Percentiles rank a stretch among this genome's conserved stretches.
phyloP scores from a whole-genome alignment of 441 rosid genomes.

The Corymbia calophylla region DNA sequence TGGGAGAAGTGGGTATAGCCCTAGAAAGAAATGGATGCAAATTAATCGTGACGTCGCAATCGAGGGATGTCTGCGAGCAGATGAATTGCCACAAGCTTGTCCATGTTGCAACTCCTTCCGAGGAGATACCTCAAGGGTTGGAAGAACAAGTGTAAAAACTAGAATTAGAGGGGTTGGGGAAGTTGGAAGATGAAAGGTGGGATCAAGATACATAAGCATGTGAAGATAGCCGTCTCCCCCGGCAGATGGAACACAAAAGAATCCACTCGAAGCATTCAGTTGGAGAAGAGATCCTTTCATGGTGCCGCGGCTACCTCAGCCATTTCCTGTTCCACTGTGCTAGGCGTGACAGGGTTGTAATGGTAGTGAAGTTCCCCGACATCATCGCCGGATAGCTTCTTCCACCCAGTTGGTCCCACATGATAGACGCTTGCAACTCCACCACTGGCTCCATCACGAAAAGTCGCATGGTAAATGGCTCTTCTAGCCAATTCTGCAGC shows the following conservation, averaged over 20 bases:
- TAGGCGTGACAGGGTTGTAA: slow-evolving; percentile 63
- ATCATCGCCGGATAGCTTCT: slow-evolving; percentile 93
- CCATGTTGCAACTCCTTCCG: not conserved
- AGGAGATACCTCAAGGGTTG: not conserved
- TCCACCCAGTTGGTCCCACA: slow-evolving; percentile 95
- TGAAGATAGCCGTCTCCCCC: not conserved
- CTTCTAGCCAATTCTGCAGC: slow-evolving; percentile 96
- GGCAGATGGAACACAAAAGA: not conserved
- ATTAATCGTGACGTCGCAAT: not conserved
- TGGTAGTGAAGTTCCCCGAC: slow-evolving; percentile 91
- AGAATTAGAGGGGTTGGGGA: not conserved
- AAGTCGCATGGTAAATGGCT: slow-evolving; percentile 97
- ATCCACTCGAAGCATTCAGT: not conserved
- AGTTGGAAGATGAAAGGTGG: not conserved
- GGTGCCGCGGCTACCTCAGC: slow-evolving; percentile 40
- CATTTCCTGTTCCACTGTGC: slow-evolving; percentile 83
- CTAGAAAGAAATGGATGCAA: not conserved
- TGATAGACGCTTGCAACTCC: slow-evolving; percentile 98
- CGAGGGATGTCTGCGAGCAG: not conserved
- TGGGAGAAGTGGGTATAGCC: not conserved
- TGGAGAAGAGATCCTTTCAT: slow-evolving; percentile 2
- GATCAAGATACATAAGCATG: not conserved
- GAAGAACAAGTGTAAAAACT: not conserved
- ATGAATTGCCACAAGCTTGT: not conserved
- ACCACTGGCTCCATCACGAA: slow-evolving; percentile 99